phyloP scores from a whole-genome alignment of 345 rosid species.

The Nasturtium officinale region DNA sequence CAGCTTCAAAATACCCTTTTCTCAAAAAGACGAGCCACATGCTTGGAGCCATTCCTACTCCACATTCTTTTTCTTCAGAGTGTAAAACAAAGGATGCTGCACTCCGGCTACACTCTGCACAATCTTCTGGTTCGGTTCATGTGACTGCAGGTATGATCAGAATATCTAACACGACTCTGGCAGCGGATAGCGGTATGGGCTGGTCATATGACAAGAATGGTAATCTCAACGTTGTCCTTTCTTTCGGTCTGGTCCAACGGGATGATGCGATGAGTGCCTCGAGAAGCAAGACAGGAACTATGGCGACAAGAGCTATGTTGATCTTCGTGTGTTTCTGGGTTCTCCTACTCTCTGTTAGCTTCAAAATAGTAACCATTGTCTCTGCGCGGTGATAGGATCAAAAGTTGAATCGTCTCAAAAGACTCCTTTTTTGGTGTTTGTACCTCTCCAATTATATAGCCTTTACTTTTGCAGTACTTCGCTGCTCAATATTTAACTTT shows the following conservation, averaged over 20 bases:
- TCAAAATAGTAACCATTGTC: constrained; percentile 59
- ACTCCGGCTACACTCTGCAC: constrained; percentile 60
- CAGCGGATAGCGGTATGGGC: constrained; percentile 47
- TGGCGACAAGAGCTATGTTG: constrained; percentile 54
- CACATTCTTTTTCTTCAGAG: constrained; percentile 80
- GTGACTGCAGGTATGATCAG: constrained; percentile 93
- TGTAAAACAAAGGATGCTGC: constrained; percentile 72
- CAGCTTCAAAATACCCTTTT: constrained; percentile 74
- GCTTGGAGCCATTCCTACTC: constrained; percentile 74
- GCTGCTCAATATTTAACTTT: constrained; percentile 33
- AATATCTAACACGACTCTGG: constrained; percentile 52
- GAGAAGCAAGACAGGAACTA: constrained; percentile 46
- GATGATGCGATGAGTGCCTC: constrained; percentile 23
- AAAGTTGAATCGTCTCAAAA: constrained; percentile 4
- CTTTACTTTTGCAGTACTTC: constrained; percentile 37
- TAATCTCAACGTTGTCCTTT: constrained; percentile 61
- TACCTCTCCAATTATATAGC: constrained; percentile 34
- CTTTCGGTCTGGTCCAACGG: constrained; percentile 54
- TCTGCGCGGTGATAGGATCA: constrained; percentile 53
- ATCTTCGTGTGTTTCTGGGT: constrained; percentile 68
- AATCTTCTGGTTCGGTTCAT: constrained; percentile 77
- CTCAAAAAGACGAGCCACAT: constrained; percentile 75
- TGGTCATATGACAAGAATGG: constrained; percentile 75
- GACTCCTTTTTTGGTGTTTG: constrained; percentile 23
- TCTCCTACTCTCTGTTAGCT: constrained; percentile 63